Evolutionary conservation across 208 protist species (phyloP).

Genomic region (Trypanosoma boissoni): DNA sequence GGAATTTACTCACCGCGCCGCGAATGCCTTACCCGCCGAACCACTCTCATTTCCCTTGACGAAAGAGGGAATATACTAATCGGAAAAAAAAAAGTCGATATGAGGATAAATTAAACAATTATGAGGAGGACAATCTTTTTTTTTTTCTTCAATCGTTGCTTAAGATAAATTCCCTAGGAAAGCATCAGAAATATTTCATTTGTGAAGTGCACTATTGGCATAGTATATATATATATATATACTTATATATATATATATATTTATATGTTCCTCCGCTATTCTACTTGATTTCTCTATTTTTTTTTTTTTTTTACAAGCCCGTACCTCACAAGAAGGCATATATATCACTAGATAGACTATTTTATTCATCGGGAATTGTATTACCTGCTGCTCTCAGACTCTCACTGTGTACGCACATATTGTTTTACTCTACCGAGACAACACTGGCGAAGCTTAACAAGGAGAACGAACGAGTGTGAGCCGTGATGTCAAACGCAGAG

Average conservation of each 20-base stretch:
- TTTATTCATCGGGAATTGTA: too few relatives aligned
- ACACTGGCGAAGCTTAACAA: constrained; percentile 2
- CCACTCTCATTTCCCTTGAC: too few relatives aligned
- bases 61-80: too few relatives aligned
- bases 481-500: background rate
- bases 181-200: constrained; percentile 3
- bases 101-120: too few relatives aligned
- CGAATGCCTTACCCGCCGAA: too few relatives aligned
- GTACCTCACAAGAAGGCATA: too few relatives aligned
- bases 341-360: background rate
- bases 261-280: background rate
- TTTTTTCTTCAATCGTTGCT: constrained; percentile 6
- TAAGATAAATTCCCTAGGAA: background rate
- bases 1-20: too few relatives aligned
- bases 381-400: too few relatives aligned
- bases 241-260: constrained; percentile 11
- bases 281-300: constrained; percentile 14
- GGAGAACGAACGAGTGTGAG: too few relatives aligned
- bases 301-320: background rate
- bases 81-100: too few relatives aligned
- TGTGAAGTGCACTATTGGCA: background rate
- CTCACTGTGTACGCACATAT: too few relatives aligned
- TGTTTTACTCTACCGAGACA: background rate
- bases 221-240: constrained; percentile 14
- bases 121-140: too few relatives aligned